Evolutionary conservation across 768 basidiomycete species (phyloP), one percentile per base, ranked within the genome.

Genomic region (Cantharellus cinnabarinus): DNA sequence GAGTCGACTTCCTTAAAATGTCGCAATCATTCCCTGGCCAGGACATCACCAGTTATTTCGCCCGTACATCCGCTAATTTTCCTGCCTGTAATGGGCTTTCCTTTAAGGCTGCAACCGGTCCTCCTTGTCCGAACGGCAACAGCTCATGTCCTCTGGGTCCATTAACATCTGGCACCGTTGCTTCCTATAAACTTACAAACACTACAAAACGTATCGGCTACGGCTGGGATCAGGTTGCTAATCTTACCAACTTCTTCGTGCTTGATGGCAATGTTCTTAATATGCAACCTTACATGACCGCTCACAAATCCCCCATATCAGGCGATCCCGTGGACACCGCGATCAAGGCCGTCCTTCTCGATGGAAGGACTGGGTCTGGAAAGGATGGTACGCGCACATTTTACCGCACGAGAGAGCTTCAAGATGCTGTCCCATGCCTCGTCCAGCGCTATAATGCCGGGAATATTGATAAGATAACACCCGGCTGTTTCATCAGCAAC

Each of bases 191-290:
- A 15, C 74, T 98, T 54, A 68, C 73, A 42, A 79, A 83, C 65
- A 88, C 88, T 4, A 70, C 72, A 0, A 75, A 78, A 57, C 70
- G 80, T 56, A 82, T 87, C 38, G 95, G 95, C 3, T 98, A 94
- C 67, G 80, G 82, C 57, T 99, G 95, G 95, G 74, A 77, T 54
- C 89, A 97, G 67, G 83, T 98, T 35, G 76, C 83, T 1, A 67
- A 64, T n/a, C 72, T 87, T 20, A 62, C 73, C 42, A 79, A 83
- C 65, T 93, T 85, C 72, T 71, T 98, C 65, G 93, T 97, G 41
- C 69, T 98, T 58, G 91, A 98, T 65, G 95, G 95, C 40, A 79
- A 82, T 42, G 95, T 99, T 52, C 80, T 98, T 68, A 95, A 99
- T 71, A 78, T 99, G 73, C 76, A 76, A 58, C 83, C 90, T 3